Evolutionary conservation across 768 basidiomycete species (phyloP).

Genomic region (Leccinum fibrillosum): DNA sequence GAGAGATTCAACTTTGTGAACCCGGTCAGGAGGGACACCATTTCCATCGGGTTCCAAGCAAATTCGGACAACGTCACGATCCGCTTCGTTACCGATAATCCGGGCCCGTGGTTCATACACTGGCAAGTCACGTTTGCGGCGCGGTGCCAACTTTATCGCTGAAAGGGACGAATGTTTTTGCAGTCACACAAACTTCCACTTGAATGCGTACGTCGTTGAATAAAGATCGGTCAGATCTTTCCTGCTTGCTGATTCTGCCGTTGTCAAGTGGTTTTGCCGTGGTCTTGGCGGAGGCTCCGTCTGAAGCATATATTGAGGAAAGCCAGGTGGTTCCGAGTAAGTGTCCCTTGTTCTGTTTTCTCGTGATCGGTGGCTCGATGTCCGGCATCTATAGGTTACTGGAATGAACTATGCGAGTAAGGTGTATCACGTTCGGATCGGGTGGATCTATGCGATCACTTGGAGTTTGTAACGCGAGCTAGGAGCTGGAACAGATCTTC

Average conservation of each 20-base stretch:
- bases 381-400: constrained; percentile 2
- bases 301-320: constrained; percentile 11
- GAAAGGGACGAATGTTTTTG: background rate
- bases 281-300: constrained; percentile 21
- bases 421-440: background rate
- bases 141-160: background rate
- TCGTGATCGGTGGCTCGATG: background rate
- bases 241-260: background rate
- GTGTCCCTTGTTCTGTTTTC: background rate
- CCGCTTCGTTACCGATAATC: constrained; percentile 66
- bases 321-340: constrained; percentile 15
- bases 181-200: constrained; percentile 25
- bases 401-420: constrained; percentile 14
- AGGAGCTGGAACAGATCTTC: background rate
- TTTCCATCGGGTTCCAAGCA: constrained; percentile 29
- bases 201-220: constrained; percentile 14
- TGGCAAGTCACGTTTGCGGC: constrained; percentile 5
- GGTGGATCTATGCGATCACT: background rate
- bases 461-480: background rate
- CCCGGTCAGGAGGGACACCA: constrained; percentile 52
- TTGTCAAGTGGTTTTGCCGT: constrained; percentile 18
- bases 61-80: constrained; percentile 44
- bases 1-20: constrained; percentile 41
- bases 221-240: background rate
- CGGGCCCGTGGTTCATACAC: constrained; percentile 30